A percentile compares a stretch with the other conserved stretches of the same genome.
These are phyloP conservation scores for Lactarius hatsudake DNA, from an alignment of 768 basidiomycete genomes.

Conservation along the genomic window DNA sequence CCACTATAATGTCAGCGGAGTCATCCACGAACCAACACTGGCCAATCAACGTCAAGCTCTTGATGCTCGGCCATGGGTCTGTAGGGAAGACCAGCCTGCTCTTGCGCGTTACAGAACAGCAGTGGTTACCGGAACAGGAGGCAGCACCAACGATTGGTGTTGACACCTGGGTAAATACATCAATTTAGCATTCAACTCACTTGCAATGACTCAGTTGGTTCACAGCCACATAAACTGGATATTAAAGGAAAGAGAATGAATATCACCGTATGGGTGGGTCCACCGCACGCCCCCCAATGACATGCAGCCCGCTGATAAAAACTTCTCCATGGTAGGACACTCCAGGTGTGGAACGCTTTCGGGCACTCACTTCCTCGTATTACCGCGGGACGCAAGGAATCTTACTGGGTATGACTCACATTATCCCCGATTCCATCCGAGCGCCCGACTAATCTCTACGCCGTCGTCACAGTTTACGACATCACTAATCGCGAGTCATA, in stretches of 20 bases:
- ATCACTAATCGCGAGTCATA: slow-evolving; percentile 89
- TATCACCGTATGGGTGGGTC: slow-evolving; percentile 91
- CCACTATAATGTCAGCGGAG: neutral
- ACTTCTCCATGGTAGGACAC: slow-evolving; percentile 58
- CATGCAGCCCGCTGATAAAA: neutral
- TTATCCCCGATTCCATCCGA: neutral
- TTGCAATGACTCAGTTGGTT: neutral
- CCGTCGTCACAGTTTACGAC: slow-evolving; percentile 70
- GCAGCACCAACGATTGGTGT: slow-evolving; percentile 80
- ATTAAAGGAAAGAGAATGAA: slow-evolving; percentile 81
- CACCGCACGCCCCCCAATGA: neutral
- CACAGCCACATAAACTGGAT: slow-evolving; percentile 81
- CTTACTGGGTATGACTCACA: slow-evolving; percentile 52
- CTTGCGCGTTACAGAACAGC: slow-evolving; percentile 90
- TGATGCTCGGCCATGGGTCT: slow-evolving; percentile 79
- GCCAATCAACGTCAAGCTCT: slow-evolving; percentile 73
- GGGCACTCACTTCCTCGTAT: slow-evolving; percentile 91
- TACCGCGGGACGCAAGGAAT: slow-evolving; percentile 86
- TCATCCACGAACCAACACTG: slow-evolving; percentile 18
- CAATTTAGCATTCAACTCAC: neutral
- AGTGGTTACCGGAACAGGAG: slow-evolving; percentile 89
- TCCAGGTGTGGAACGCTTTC: slow-evolving; percentile 93
- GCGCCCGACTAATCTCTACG: neutral
- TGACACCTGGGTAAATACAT: slow-evolving; percentile 67
- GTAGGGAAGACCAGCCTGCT: slow-evolving; percentile 91